phyloP scores from a whole-genome alignment of 345 rosid species.

The Eucalyptus marginata region DNA sequence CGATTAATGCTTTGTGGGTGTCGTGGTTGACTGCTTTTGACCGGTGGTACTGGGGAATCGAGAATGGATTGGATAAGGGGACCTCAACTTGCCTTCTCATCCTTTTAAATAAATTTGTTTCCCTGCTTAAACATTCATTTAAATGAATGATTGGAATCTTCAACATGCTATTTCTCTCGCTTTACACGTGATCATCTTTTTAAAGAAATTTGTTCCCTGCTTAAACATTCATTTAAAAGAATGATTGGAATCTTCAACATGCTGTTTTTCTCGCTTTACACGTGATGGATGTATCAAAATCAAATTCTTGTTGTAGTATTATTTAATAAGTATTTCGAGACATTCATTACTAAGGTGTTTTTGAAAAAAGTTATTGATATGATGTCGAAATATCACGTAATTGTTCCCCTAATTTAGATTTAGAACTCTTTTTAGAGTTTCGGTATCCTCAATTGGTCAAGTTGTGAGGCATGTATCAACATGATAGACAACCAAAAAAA shows the following conservation, averaged over 20 bases:
- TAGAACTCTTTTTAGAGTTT: neutral
- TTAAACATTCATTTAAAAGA: neutral
- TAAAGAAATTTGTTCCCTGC: neutral
- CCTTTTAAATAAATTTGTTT: neutral
- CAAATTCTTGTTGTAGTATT: neutral
- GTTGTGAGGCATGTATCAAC: neutral
- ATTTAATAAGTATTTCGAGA: neutral
- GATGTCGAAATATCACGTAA: rapidly evolving
- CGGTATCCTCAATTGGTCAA: neutral
- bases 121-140: neutral
- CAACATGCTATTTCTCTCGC: rapidly evolving
- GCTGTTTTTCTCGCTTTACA: rapidly evolving
- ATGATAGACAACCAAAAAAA: neutral
- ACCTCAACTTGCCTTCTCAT: neutral
- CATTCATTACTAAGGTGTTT: rapidly evolving
- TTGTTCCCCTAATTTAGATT: neutral
- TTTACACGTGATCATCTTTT: neutral
- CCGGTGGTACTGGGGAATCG: neutral
- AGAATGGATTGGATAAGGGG: neutral
- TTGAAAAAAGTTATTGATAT: neutral
- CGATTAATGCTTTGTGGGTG: neutral
- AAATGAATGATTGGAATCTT: neutral
- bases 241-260: neutral
- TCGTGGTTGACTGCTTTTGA: neutral
- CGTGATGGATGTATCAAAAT: neutral